Percentiles rank a stretch among this genome's conserved stretches.
These are phyloP conservation scores for Periglandula ipomoeae DNA, from an alignment of 2,329 filamentous ascomycete genomes.

Conservation along the genomic window DNA sequence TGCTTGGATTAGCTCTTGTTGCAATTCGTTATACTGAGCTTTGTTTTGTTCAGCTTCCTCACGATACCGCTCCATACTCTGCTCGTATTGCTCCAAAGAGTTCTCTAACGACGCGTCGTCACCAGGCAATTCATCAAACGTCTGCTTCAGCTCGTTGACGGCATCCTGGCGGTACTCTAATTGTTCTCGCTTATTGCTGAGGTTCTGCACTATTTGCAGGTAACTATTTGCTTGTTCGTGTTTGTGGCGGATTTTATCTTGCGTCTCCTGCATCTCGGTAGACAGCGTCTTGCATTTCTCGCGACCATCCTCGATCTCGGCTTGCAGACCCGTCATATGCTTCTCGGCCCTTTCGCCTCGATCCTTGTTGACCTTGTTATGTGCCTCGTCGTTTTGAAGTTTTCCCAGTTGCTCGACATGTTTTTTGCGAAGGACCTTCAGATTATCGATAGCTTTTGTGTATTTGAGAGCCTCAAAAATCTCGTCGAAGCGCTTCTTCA, in stretches of 20 bases:
- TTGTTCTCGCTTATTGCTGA: slow-evolving; percentile 69
- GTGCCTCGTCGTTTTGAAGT: slow-evolving; percentile 64
- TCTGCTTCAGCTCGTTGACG: slow-evolving; percentile 58
- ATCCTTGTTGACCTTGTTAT: slow-evolving; percentile 77
- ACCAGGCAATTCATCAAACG: slow-evolving; percentile 69
- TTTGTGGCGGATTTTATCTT: slow-evolving; percentile 51
- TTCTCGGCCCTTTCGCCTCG: slow-evolving; percentile 66
- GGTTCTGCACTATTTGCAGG: slow-evolving; percentile 61
- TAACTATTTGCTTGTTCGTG: slow-evolving; percentile 67
- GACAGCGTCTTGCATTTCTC: slow-evolving; percentile 50
- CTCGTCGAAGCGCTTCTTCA: slow-evolving; percentile 94
- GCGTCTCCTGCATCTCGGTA: slow-evolving; percentile 51
- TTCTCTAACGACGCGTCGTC: slow-evolving; percentile 66
- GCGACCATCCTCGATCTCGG: slow-evolving; percentile 54
- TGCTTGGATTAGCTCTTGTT: slow-evolving; percentile 33
- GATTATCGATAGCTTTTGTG: slow-evolving; percentile 92
- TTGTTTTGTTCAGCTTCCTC: slow-evolving; percentile 55
- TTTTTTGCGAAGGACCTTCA: slow-evolving; percentile 77
- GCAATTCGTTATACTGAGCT: slow-evolving; percentile 57
- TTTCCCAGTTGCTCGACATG: slow-evolving; percentile 67
- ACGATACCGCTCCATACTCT: slow-evolving; percentile 57
- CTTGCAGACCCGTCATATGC: slow-evolving; percentile 52
- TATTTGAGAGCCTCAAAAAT: slow-evolving; percentile 98
- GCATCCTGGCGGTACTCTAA: slow-evolving; percentile 60
- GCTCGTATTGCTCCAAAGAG: slow-evolving; percentile 68